Base-by-base conservation (phyloP, 225 moss, liverwort and hornwort species). In the Physcomitrium patens region DNA sequence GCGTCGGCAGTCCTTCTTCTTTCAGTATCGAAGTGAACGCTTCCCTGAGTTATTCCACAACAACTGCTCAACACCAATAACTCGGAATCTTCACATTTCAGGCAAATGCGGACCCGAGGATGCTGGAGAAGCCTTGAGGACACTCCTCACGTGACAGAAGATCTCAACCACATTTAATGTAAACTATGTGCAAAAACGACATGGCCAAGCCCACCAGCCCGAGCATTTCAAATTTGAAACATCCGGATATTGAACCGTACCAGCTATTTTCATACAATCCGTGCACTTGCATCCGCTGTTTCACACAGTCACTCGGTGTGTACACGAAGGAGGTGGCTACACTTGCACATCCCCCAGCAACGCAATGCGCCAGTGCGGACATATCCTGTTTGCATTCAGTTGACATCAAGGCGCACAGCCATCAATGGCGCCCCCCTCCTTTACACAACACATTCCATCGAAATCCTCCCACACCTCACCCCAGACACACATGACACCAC, bases 211-310 rank as follows among this genome's bases (percentile, higher is more conserved):
- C 31, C 31, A 37, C 31, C 31, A 4, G 31, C 31, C 31, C 31
- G 31, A 37, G 2, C 31, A 7, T 37, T 37, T 37, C 31, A 37
- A 37, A 37, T 37, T 37, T 7, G 31, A 4, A 37, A 2, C 46
- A 37, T 54, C 1, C 13, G 76, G 46, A 46, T 8, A 52, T 14
- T 63, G 49, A 49, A 49, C 4, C 20, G 49, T 89, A 89, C 88
- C 88, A 89, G 74, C 88, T 89, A 68, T 89, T 89, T 68, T 80
- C 80, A 70, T 89, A 86, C 80, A 89, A 70, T 52, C 83, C 76
- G 67, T 85, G 80, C 71, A 89, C 85, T 86, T 89, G 88, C 88
- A 89, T 89, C 77, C 86, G 88, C 76, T 89, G 88, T 77, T 89
- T 89, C 59, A 89, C 85, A 26, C 88, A 89, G 78, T 89, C 88